Conservation (phyloP, 1,139 yeast genomes). For the Meyerozyma athensensis region DNA sequence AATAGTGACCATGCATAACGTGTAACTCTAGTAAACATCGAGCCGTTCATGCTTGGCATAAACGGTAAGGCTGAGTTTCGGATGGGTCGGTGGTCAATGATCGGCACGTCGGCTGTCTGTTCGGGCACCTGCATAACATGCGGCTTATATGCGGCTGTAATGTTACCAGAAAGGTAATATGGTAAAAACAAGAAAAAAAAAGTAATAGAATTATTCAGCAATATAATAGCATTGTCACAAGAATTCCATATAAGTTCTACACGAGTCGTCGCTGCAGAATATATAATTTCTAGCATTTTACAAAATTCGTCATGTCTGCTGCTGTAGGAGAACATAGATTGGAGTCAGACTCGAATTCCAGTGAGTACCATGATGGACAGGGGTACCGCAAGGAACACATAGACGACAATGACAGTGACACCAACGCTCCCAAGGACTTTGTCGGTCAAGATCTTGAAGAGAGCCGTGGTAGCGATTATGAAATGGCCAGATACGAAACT, state of each 20-base stretch:
- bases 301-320: background rate
- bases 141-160: background rate
- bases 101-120: too few relatives aligned
- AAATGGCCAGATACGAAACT: slow-evolving; percentile 24
- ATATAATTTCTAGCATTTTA: too few relatives aligned
- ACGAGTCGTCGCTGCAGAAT: too few relatives aligned
- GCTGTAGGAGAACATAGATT: background rate
- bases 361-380: slow-evolving; percentile 3
- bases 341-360: slow-evolving; percentile 1
- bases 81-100: too few relatives aligned
- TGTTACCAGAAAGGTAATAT: background rate
- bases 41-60: too few relatives aligned
- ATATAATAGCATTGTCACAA: background rate
- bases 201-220: background rate
- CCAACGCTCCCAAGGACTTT: slow-evolving; percentile 11
- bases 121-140: too few relatives aligned
- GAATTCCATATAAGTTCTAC: background rate
- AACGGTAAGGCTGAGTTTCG: too few relatives aligned
- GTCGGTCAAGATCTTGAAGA: slow-evolving; percentile 13
- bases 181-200: background rate
- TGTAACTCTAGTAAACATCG: too few relatives aligned
- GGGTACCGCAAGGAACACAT: slow-evolving; percentile 10
- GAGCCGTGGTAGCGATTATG: slow-evolving; percentile 16
- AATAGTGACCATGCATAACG: too few relatives aligned
- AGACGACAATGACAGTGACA: slow-evolving; percentile 9